Conservation (phyloP, 352 stramenopile genomes). For the Phytophthora citrophthora region DNA sequence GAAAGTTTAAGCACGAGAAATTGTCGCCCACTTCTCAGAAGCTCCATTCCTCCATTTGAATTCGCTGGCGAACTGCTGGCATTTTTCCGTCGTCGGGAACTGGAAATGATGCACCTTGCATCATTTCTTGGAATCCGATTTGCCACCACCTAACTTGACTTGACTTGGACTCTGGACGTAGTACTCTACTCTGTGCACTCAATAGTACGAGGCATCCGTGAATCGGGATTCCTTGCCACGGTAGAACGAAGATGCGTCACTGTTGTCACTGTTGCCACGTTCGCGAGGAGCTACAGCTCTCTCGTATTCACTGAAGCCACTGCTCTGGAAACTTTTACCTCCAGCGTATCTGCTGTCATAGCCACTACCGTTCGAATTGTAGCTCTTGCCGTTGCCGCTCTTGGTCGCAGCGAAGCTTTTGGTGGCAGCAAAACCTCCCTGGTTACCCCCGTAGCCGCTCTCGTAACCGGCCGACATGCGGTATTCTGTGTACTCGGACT, state of each 20-base stretch:
- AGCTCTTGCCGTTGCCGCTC: slow-evolving; percentile 30
- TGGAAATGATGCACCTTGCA: slow-evolving; percentile 9
- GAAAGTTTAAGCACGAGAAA: neutral
- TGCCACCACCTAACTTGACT: slow-evolving; percentile 8
- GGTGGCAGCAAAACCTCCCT: slow-evolving; percentile 20
- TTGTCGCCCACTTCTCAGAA: neutral
- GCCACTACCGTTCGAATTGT: slow-evolving; percentile 26
- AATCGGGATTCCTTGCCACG: slow-evolving; percentile 28
- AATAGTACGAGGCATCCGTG: slow-evolving; percentile 44
- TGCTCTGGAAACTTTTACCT: slow-evolving; percentile 42
- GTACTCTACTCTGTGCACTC: slow-evolving; percentile 14
- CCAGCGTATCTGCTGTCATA: slow-evolving; percentile 26
- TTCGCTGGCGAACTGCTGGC: slow-evolving; percentile 6
- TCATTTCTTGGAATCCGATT: neutral
- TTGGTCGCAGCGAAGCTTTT: slow-evolving; percentile 24
- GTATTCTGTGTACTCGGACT: slow-evolving; percentile 40
- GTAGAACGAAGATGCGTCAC: slow-evolving; percentile 41
- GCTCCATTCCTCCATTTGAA: slow-evolving; percentile 22
- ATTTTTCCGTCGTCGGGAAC: slow-evolving; percentile 3
- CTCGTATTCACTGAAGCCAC: slow-evolving; percentile 48
- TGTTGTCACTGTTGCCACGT: slow-evolving; percentile 20
- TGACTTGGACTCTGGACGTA: slow-evolving; percentile 14
- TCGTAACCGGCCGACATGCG: slow-evolving; percentile 34
- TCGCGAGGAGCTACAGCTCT: slow-evolving; percentile 13
- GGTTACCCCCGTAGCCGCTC: slow-evolving; percentile 13